Conservation (phyloP, 768 basidiomycete species). For the Leccinum truebloodii region DNA sequence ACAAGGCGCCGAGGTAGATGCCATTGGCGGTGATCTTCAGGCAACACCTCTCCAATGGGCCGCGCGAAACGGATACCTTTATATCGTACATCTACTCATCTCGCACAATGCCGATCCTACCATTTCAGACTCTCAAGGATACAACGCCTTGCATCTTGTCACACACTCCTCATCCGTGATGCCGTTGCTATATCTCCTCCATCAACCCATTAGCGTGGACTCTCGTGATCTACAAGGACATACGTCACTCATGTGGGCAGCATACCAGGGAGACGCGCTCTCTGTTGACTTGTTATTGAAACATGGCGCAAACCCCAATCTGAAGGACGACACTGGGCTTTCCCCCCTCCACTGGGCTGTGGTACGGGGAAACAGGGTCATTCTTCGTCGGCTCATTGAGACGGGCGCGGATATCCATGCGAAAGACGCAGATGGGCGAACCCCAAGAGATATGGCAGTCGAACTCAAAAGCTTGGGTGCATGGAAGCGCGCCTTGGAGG, state of each 20-base stretch:
- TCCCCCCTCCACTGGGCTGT: slow-evolving; percentile 97
- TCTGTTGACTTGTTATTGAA: slow-evolving; percentile 88
- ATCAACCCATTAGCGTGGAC: slow-evolving; percentile 93
- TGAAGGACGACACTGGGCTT: slow-evolving; percentile 80
- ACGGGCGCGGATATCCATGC: slow-evolving; percentile 81
- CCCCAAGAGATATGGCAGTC: slow-evolving; percentile 91
- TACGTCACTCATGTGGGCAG: slow-evolving; percentile 97
- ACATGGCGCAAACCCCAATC: slow-evolving; percentile 79
- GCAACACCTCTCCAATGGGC: slow-evolving; percentile 99
- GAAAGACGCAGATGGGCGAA: slow-evolving; percentile 83
- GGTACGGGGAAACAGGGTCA: slow-evolving; percentile 87
- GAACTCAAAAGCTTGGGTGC: slow-evolving; percentile 90
- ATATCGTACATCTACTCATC: slow-evolving; percentile 90
- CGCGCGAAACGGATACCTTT: slow-evolving; percentile 94
- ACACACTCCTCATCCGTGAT: slow-evolving; percentile 94
- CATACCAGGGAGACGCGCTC: slow-evolving; percentile 96
- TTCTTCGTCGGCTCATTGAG: slow-evolving; percentile 82
- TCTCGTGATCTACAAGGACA: slow-evolving; percentile 90
- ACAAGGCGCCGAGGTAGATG: slow-evolving; percentile 93
- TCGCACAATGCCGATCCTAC: slow-evolving; percentile 90
- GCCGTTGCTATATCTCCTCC: slow-evolving; percentile 88
- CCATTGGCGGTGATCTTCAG: slow-evolving; percentile 88
- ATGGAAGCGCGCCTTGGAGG: slow-evolving; percentile 86
- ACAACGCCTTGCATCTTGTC: slow-evolving; percentile 93
- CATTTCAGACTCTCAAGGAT: slow-evolving; percentile 89